Conservation (phyloP, 495 filamentous ascomycete genomes). For the Letharia lupina region DNA sequence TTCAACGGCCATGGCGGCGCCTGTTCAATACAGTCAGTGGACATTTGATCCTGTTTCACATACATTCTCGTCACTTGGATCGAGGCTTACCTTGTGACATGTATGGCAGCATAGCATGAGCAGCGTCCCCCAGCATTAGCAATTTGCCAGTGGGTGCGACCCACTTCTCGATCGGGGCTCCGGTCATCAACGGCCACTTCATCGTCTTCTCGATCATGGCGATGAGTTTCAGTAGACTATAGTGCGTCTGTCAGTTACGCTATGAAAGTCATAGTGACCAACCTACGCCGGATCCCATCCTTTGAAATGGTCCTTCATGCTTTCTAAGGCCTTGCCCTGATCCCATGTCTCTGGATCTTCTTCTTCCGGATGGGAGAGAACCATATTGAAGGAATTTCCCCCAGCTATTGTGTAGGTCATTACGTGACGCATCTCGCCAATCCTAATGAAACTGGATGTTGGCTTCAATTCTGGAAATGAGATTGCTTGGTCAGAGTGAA, state of each 20-base stretch:
- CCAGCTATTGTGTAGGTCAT: slow-evolving; percentile 44
- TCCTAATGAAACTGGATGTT: background rate
- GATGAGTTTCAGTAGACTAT: slow-evolving; percentile 34
- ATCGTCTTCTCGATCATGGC: slow-evolving; percentile 31
- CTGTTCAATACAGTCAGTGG: background rate
- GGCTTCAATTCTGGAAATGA: background rate
- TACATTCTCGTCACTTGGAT: background rate
- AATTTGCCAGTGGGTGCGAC: slow-evolving; percentile 26
- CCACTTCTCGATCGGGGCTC: slow-evolving; percentile 31
- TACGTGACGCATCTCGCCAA: background rate
- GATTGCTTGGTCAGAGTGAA: background rate
- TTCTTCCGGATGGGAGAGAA: slow-evolving; percentile 38
- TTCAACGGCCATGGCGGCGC: slow-evolving; percentile 26
- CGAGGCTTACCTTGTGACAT: slow-evolving; percentile 35
- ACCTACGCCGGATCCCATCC: background rate
- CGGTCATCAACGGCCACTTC: slow-evolving; percentile 38
- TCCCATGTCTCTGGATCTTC: slow-evolving; percentile 35
- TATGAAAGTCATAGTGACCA: background rate
- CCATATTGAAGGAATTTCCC: slow-evolving; percentile 43
- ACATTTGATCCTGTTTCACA: background rate
- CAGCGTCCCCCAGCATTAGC: slow-evolving; percentile 41
- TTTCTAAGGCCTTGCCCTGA: slow-evolving; percentile 27
- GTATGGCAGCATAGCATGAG: slow-evolving; percentile 45
- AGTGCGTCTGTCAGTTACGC: background rate
- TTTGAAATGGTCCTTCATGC: slow-evolving; percentile 2